Evolutionary conservation across 345 rosid genomes (phyloP).

Genomic region (Eucalyptus polybractea): DNA sequence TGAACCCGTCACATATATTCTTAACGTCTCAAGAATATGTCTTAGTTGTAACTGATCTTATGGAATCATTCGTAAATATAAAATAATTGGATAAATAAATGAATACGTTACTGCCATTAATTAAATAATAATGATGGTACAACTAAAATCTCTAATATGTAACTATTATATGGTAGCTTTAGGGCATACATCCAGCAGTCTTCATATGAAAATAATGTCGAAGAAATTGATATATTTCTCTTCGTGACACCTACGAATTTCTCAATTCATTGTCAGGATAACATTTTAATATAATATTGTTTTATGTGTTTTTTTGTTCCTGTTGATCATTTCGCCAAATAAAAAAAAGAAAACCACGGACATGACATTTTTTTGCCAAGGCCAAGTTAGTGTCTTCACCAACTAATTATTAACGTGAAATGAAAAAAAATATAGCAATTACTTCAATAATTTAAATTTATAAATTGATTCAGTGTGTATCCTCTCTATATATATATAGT

Average conservation of each 20-base stretch:
- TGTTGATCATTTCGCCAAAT: not conserved
- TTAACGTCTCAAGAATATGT: no score
- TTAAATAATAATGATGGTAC: no score
- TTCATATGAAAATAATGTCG: not conserved
- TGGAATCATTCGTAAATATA: no score
- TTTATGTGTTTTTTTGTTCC: not conserved
- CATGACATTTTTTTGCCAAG: not conserved
- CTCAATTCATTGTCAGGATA: not conserved
- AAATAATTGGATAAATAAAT: no score
- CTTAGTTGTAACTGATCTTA: no score
- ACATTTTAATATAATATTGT: not conserved
- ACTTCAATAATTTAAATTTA: not conserved
- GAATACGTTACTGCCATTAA: no score
- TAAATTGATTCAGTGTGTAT: not conserved
- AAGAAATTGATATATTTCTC: not conserved
- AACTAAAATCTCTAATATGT: no score
- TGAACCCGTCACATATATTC: no score
- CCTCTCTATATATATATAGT: no score
- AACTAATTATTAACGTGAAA: not conserved
- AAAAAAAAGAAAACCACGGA: not conserved
- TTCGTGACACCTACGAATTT: not conserved
- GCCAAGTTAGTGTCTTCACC: not conserved
- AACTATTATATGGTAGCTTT: no score
- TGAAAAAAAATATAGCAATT: not conserved
- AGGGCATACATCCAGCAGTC: no score